Evolutionary conservation across 352 stramenopile genomes (phyloP).

Genomic region (Globisporangium barbulae): DNA sequence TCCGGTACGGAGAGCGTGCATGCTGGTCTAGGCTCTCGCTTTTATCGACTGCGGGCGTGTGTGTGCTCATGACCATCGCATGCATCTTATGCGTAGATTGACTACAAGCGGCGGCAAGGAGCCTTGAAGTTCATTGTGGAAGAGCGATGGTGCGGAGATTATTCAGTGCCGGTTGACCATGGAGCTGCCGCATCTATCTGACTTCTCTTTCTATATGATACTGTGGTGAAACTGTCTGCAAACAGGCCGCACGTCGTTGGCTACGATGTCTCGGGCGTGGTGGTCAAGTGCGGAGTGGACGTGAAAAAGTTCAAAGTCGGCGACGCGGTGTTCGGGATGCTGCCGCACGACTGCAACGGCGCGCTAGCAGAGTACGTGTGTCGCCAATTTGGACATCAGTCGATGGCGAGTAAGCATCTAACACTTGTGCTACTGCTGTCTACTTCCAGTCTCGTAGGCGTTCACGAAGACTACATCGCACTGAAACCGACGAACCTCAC

Average conservation of each 20-base stretch:
- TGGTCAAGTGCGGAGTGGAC: slow-evolving; percentile 44
- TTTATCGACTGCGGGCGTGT: not conserved
- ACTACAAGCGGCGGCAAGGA: slow-evolving; percentile 79
- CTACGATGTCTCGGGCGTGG: slow-evolving; percentile 69
- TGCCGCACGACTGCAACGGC: slow-evolving; percentile 61
- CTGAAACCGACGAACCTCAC: slow-evolving; percentile 69
- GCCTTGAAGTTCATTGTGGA: slow-evolving; percentile 60
- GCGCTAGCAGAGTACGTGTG: slow-evolving; percentile 58
- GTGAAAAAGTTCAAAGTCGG: slow-evolving; percentile 56
- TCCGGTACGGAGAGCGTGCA: slow-evolving; percentile 30
- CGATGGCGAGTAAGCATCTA: not conserved
- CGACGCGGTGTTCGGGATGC: slow-evolving; percentile 73
- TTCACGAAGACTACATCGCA: slow-evolving; percentile 54
- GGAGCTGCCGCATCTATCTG: not conserved
- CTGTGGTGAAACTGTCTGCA: not conserved
- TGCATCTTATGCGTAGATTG: slow-evolving; percentile 35
- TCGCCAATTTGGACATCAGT: not conserved
- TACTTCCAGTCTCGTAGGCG: slow-evolving; percentile 37
- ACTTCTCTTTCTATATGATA: not conserved
- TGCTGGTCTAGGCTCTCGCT: not conserved
- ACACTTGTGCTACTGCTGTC: not conserved
- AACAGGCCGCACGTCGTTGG: slow-evolving; percentile 64
- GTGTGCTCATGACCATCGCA: slow-evolving; percentile 9
- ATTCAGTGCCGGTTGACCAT: too few species aligned
- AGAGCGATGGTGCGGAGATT: slow-evolving; percentile 26